phyloP scores from a whole-genome alignment of 2,329 filamentous ascomycete species.

The Fragosphaeria purpurea region DNA sequence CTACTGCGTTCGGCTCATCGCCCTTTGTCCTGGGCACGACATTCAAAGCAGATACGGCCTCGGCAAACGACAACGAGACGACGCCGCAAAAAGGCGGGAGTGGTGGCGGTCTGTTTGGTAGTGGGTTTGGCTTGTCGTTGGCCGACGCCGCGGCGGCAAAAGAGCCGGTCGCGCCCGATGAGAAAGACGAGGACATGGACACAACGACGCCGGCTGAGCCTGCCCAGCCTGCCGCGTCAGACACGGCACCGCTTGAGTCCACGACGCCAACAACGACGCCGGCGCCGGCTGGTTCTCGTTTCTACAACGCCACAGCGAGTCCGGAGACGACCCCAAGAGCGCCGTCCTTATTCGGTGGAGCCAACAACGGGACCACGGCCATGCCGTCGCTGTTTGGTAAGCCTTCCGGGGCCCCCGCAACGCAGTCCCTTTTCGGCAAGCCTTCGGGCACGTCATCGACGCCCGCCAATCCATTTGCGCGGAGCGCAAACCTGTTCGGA shows the following conservation, averaged over 20 bases:
- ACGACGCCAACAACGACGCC: slow-evolving; percentile 17
- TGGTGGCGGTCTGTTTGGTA: slow-evolving; percentile 42
- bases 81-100: slow-evolving; percentile 24
- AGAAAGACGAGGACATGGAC: slow-evolving; percentile 46
- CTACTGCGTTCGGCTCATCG: slow-evolving; percentile 34
- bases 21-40: slow-evolving; percentile 59
- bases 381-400: slow-evolving; percentile 2
- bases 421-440: slow-evolving; percentile 1
- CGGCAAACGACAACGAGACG: slow-evolving; percentile 49
- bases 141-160: slow-evolving; percentile 16
- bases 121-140: slow-evolving; percentile 49
- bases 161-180: slow-evolving; percentile 8
- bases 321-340: neutral
- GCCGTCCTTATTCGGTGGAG: neutral
- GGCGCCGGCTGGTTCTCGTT: slow-evolving; percentile 13
- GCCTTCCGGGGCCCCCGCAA: neutral
- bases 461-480: neutral
- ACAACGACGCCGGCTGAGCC: slow-evolving; percentile 19
- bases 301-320: slow-evolving; percentile 12
- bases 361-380: neutral
- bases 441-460: neutral
- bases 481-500: neutral
- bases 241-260: slow-evolving; percentile 12
- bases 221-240: slow-evolving; percentile 16
- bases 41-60: slow-evolving; percentile 54